These are phyloP conservation scores for Aspergillus clavatus DNA, from an alignment of 2,329 filamentous ascomycete species.

Conservation along the genomic window DNA sequence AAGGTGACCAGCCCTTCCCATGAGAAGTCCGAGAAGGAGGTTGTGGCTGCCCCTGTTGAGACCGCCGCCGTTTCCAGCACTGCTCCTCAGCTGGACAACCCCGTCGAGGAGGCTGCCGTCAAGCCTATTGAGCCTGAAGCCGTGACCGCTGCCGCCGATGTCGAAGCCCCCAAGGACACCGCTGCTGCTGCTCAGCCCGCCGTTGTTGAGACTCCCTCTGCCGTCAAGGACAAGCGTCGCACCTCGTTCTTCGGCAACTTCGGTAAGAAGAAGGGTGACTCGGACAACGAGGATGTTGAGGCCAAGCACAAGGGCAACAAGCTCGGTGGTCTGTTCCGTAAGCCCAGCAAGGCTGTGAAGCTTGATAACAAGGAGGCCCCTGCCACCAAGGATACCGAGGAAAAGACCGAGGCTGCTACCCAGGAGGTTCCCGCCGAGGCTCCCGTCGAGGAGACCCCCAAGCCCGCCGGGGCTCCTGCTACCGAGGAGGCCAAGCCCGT, in stretches of 20 bases:
- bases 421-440: conserved; percentile 24
- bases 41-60: conserved; percentile 43
- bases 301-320: conserved; percentile 42
- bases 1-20: conserved; percentile 52
- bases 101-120: conserved; percentile 34
- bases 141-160: conserved; percentile 43
- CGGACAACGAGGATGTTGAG: conserved; percentile 46
- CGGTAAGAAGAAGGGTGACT: conserved; percentile 47
- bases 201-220: conserved; percentile 28
- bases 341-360: conserved; percentile 46
- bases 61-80: conserved; percentile 44
- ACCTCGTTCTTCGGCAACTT: conserved; percentile 53
- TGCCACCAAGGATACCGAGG: conserved; percentile 24
- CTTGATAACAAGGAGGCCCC: conserved; percentile 36
- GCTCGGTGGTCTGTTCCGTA: conserved; percentile 46
- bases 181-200: conserved; percentile 27
- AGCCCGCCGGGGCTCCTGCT: conserved; percentile 24
- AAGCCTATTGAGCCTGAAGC: conserved; percentile 40
- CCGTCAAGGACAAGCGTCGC: conserved; percentile 46
- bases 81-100: conserved; percentile 46
- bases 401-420: conserved; percentile 27
- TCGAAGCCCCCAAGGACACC: conserved; percentile 30
- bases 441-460: conserved; percentile 22
- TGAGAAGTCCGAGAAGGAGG: conserved; percentile 47
- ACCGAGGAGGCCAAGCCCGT: conserved; percentile 33